Evolutionary conservation across 768 basidiomycete species (phyloP).

Genomic region (Tephrocybe sp.): DNA sequence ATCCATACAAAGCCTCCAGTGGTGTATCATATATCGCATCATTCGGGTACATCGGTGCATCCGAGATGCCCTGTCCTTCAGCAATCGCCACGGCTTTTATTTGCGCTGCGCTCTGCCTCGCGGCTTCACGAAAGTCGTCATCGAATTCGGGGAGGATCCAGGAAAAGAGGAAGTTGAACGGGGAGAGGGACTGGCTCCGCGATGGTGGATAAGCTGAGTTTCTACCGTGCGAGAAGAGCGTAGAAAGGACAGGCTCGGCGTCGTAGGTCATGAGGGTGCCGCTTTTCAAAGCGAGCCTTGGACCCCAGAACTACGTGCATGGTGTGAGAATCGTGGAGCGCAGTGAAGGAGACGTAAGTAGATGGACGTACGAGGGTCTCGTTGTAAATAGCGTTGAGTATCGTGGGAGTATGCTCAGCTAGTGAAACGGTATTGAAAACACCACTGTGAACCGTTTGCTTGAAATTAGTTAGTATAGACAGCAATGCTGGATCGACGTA

Average conservation of each 20-base stretch:
- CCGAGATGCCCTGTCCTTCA: constrained; percentile 37
- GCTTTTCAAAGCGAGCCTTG: constrained; percentile 19
- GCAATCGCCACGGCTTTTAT: constrained; percentile 37
- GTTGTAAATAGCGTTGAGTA: constrained; percentile 43
- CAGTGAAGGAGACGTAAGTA: neutral
- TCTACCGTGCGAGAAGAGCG: constrained; percentile 35
- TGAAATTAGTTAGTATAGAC: constrained; percentile 6
- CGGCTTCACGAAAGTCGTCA: constrained; percentile 38
- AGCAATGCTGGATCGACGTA: no score
- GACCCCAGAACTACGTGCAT: constrained; percentile 44
- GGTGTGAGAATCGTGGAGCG: neutral
- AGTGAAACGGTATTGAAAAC: constrained; percentile 27
- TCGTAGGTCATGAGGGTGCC: constrained; percentile 40
- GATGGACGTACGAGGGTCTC: constrained; percentile 35
- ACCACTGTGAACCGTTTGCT: neutral
- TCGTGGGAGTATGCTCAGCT: constrained; percentile 28
- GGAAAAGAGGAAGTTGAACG: constrained; percentile 46
- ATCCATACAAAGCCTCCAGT: constrained; percentile 48
- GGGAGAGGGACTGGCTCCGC: constrained; percentile 35
- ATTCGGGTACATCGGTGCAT: constrained; percentile 53
- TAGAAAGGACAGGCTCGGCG: constrained; percentile 50
- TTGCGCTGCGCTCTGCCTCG: constrained; percentile 34
- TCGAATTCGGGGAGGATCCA: constrained; percentile 43
- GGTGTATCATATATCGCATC: constrained; percentile 57
- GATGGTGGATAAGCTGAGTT: constrained; percentile 48